Percentiles rank a stretch among this genome's conserved stretches.
These are phyloP conservation scores for Carnegiea gigantea DNA, from an alignment of 179 eudicot genomes.

Conservation along the genomic window DNA sequence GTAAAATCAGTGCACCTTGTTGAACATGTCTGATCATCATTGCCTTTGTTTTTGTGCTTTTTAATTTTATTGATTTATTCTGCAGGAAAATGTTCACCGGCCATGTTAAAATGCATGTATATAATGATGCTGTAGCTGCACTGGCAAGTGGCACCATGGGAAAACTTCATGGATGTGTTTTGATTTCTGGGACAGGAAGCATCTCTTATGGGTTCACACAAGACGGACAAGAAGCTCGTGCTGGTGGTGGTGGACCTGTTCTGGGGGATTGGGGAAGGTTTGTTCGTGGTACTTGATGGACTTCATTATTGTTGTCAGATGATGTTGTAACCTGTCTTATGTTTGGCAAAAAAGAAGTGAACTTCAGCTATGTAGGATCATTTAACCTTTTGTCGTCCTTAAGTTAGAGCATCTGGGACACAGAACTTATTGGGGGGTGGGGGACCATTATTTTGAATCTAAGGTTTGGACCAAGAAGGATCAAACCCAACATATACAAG, in stretches of 20 bases:
- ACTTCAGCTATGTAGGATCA: neutral
- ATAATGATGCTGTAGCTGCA: conserved; percentile 93
- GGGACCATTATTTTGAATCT: neutral
- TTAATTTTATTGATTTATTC: conserved; percentile 13
- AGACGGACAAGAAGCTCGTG: conserved; percentile 82
- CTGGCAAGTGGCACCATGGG: conserved; percentile 95
- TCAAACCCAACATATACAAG: no score
- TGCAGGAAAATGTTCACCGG: conserved; percentile 66
- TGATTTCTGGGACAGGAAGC: conserved; percentile 89
- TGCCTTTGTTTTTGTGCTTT: neutral
- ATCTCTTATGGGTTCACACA: conserved; percentile 81
- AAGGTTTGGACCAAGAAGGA: neutral
- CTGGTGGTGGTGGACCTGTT: conserved; percentile 95
- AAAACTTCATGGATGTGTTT: conserved; percentile 88
- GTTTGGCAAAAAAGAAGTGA: neutral
- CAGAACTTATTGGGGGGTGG: no score
- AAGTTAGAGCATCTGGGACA: neutral
- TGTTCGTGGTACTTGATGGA: neutral
- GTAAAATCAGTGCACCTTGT: neutral
- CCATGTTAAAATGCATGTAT: conserved; percentile 58
- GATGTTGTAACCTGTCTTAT: neutral
- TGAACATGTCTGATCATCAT: neutral
- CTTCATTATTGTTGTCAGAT: neutral
- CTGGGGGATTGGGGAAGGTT: conserved; percentile 99
- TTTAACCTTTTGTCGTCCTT: neutral